phyloP scores from a whole-genome alignment of 176 grass and related monocot species.

The Phyllostachys edulis region DNA sequence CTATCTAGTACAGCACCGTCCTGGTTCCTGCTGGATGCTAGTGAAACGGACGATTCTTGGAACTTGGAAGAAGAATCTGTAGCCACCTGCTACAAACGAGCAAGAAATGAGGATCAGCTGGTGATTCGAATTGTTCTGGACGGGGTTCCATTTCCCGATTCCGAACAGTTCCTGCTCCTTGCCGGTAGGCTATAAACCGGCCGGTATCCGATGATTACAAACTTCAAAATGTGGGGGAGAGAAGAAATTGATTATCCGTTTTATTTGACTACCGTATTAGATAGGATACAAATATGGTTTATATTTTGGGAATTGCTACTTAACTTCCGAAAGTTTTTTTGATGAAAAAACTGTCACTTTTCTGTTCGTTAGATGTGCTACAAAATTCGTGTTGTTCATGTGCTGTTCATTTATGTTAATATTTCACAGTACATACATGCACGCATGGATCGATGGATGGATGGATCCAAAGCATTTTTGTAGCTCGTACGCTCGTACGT shows the following conservation, averaged over 20 bases:
- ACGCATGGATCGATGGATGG: too few species aligned
- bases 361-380: too few species aligned
- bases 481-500: too few species aligned
- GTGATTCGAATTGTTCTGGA: background rate
- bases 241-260: background rate
- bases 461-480: too few species aligned
- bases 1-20: background rate
- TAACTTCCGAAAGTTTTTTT: too few species aligned
- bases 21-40: background rate
- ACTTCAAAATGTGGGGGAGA: background rate
- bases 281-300: too few species aligned
- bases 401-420: too few species aligned
- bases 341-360: too few species aligned
- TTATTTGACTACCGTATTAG: too few species aligned
- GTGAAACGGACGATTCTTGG: background rate
- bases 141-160: background rate
- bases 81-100: background rate
- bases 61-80: background rate
- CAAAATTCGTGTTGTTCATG: too few species aligned
- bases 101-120: background rate
- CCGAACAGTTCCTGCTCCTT: background rate
- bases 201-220: background rate
- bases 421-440: too few species aligned
- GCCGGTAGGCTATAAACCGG: background rate
- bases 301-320: too few species aligned